A percentile compares a stretch with the other conserved stretches of the same genome.
These are phyloP conservation scores for Ogataea nakhonphanomensis DNA, from an alignment of 805 yeast genomes.

Conservation along the genomic window DNA sequence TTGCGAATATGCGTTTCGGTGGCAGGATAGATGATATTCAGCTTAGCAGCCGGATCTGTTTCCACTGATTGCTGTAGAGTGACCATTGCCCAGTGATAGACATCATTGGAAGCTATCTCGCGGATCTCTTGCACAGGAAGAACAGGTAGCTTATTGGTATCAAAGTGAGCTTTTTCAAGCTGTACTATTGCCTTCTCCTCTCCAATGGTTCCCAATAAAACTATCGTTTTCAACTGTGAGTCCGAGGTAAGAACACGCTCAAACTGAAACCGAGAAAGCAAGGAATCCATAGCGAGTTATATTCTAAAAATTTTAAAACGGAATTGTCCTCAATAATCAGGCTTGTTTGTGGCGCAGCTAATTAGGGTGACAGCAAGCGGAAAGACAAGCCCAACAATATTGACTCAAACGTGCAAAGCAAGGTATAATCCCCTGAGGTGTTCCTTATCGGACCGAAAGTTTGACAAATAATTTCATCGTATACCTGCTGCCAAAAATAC, in stretches of 20 bases:
- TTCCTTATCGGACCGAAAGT: too few species aligned
- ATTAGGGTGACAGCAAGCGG: too few species aligned
- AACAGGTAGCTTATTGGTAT: slow-evolving; percentile 28
- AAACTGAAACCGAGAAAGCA: slow-evolving; percentile 43
- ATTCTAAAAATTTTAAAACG: background rate
- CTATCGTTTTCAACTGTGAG: slow-evolving; percentile 65
- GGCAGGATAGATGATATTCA: slow-evolving; percentile 85
- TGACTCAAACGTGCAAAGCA: too few species aligned
- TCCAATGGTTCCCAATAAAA: slow-evolving; percentile 64
- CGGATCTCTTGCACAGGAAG: slow-evolving; percentile 24
- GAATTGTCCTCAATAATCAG: too few species aligned
- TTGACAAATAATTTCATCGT: too few species aligned
- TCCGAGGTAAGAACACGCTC: slow-evolving; percentile 50
- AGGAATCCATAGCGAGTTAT: slow-evolving; percentile 15
- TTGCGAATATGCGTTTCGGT: slow-evolving; percentile 80
- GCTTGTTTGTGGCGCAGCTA: too few species aligned
- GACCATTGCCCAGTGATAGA: slow-evolving; percentile 78
- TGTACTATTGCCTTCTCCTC: slow-evolving; percentile 62
- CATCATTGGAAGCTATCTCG: slow-evolving; percentile 67
- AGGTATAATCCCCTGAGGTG: too few species aligned
- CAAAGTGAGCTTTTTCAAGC: slow-evolving; percentile 70
- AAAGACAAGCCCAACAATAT: too few species aligned
- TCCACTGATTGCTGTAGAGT: slow-evolving; percentile 46
- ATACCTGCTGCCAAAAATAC: slow-evolving; percentile 1
- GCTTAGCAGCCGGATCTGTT: slow-evolving; percentile 56